A percentile compares a stretch with the other conserved stretches of the same genome.
phyloP scores from a whole-genome alignment of 148 eudicot species.

The Chenopodium quinoa region DNA sequence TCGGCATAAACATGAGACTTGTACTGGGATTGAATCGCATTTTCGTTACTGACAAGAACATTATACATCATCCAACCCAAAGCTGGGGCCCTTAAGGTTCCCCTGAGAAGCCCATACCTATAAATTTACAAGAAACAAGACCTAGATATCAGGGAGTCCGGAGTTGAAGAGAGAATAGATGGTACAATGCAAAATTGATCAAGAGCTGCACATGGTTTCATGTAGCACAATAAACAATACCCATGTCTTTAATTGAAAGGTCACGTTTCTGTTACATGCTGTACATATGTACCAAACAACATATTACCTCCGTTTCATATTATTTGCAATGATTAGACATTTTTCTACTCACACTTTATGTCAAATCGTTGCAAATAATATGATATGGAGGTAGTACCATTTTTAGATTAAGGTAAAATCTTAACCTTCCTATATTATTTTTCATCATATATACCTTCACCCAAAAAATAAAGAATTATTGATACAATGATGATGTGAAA shows the following conservation, averaged over 20 bases:
- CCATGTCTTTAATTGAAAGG: neutral
- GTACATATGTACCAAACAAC: neutral
- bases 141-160: neutral
- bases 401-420: neutral
- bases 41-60: conserved; percentile 91
- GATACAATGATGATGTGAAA: too few relatives aligned
- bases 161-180: neutral
- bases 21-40: conserved; percentile 80
- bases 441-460: too few relatives aligned
- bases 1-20: conserved; percentile 89
- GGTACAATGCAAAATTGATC: neutral
- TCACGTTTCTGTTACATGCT: too few relatives aligned
- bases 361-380: too few relatives aligned
- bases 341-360: too few relatives aligned
- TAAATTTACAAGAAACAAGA: neutral
- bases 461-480: too few relatives aligned
- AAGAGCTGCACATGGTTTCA: neutral
- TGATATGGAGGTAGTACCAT: too few relatives aligned
- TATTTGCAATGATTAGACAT: too few relatives aligned
- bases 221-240: neutral
- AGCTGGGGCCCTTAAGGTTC: conserved; percentile 88
- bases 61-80: conserved; percentile 99
- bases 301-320: too few relatives aligned
- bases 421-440: too few relatives aligned
- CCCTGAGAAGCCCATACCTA: conserved; percentile 90